phyloP scores from a whole-genome alignment of 108 stramenopile species.

The Skeletonema potamos region DNA sequence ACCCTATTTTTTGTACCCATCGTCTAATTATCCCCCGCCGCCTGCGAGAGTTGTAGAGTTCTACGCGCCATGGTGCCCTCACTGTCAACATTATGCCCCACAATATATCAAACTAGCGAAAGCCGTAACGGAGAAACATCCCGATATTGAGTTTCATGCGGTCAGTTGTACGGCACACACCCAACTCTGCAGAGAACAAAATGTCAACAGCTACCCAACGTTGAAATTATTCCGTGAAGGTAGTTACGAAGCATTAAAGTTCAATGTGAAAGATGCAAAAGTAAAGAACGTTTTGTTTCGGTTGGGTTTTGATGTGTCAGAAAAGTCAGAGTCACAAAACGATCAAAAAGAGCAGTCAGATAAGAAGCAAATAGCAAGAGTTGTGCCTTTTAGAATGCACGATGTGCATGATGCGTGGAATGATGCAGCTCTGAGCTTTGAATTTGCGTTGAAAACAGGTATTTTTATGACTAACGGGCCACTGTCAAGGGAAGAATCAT shows the following conservation, averaged over 20 bases:
- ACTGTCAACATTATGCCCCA: constrained; percentile 43
- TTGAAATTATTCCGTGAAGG: constrained; percentile 51
- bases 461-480: constrained; percentile 61
- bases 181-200: constrained; percentile 56
- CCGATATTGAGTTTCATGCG: constrained; percentile 63
- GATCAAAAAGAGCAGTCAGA: background rate
- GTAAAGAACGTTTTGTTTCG: constrained; percentile 27
- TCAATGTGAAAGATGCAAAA: constrained; percentile 29
- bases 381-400: constrained; percentile 43
- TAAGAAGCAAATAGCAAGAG: constrained; percentile 3
- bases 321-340: background rate
- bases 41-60: constrained; percentile 43
- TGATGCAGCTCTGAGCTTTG: constrained; percentile 72
- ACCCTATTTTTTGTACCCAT: constrained; percentile 30
- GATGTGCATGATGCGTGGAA: constrained; percentile 56
- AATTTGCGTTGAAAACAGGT: constrained; percentile 65
- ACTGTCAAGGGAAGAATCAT: constrained; percentile 27
- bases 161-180: constrained; percentile 71
- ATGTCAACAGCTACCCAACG: constrained; percentile 52
- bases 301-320: constrained; percentile 31
- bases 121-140: constrained; percentile 25
- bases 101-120: constrained; percentile 58
- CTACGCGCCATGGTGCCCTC: constrained; percentile 54
- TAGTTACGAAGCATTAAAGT: constrained; percentile 27
- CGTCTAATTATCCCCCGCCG: constrained; percentile 9